Percentiles rank a stretch among this genome's conserved stretches.
Conservation (phyloP, 768 basidiomycete species). For the Boletus huronensis region DNA sequence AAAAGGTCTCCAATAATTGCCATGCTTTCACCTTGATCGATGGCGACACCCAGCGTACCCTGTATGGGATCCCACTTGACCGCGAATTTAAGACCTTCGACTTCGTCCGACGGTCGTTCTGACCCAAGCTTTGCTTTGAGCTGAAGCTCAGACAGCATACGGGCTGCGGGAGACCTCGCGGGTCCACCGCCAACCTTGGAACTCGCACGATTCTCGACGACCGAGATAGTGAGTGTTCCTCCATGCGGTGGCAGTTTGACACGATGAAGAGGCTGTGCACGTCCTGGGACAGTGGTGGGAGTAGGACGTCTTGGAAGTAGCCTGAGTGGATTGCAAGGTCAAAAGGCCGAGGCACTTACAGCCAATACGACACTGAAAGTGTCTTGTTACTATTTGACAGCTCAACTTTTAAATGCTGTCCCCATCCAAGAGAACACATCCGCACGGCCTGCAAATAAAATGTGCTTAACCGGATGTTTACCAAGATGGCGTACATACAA, state of each 20-base stretch:
- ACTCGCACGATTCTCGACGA: constrained; percentile 49
- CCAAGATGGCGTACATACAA: background rate
- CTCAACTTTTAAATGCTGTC: constrained; percentile 65
- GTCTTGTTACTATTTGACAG: constrained; percentile 67
- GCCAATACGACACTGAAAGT: constrained; percentile 82
- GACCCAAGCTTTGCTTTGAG: constrained; percentile 57
- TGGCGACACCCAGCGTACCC: constrained; percentile 57
- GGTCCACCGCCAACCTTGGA: constrained; percentile 41
- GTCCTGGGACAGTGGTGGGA: constrained; percentile 28
- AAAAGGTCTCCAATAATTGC: constrained; percentile 41
- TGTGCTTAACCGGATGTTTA: background rate
- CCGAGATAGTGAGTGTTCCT: constrained; percentile 71
- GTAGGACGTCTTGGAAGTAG: constrained; percentile 37
- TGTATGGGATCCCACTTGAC: constrained; percentile 76
- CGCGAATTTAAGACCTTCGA: constrained; percentile 65
- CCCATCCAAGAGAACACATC: constrained; percentile 86
- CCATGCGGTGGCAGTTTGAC: constrained; percentile 57
- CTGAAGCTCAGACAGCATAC: constrained; percentile 60
- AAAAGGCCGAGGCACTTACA: constrained; percentile 45
- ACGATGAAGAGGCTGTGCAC: constrained; percentile 27
- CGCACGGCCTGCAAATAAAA: constrained; percentile 52
- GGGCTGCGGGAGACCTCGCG: constrained; percentile 50
- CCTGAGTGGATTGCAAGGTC: background rate
- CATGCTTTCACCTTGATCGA: constrained; percentile 47
- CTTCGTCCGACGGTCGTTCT: constrained; percentile 63